phyloP scores from a whole-genome alignment of 371 early-diverging fungal genomes.

The Mortierella sp. region DNA sequence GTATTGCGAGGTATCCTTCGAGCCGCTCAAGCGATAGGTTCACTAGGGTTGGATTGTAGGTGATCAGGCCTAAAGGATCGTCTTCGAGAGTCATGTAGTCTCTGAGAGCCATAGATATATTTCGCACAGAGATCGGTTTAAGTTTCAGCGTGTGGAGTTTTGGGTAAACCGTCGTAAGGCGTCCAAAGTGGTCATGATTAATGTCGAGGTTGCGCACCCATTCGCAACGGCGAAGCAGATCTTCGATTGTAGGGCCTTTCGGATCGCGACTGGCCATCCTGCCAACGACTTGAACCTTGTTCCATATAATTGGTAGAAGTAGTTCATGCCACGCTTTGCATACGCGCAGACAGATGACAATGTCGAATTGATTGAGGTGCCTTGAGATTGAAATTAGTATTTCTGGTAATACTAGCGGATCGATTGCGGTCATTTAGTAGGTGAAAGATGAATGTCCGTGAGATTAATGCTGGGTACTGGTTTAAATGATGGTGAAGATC shows the following conservation, averaged over 20 bases:
- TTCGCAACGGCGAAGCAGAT: neutral
- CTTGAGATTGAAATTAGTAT: neutral
- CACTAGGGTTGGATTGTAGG: neutral
- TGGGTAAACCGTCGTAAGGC: neutral
- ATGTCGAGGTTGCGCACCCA: neutral
- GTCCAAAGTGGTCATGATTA: neutral
- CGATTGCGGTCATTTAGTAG: neutral
- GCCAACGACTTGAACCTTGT: neutral
- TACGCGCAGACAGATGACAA: neutral
- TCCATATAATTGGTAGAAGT: neutral
- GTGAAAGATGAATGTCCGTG: too few species aligned
- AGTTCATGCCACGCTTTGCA: neutral
- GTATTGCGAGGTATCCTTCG: neutral
- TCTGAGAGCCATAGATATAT: neutral
- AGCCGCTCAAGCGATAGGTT: neutral
- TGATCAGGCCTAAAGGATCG: neutral
- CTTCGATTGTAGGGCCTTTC: neutral
- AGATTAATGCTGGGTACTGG: too few species aligned
- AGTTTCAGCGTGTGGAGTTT: neutral
- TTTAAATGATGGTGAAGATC: too few species aligned
- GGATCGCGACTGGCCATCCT: neutral
- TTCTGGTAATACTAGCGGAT: neutral
- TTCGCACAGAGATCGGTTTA: neutral
- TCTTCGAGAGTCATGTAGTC: neutral
- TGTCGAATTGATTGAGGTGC: neutral